phyloP scores from a whole-genome alignment of 2,329 filamentous ascomycete genomes.

The Xylogone sp. region DNA sequence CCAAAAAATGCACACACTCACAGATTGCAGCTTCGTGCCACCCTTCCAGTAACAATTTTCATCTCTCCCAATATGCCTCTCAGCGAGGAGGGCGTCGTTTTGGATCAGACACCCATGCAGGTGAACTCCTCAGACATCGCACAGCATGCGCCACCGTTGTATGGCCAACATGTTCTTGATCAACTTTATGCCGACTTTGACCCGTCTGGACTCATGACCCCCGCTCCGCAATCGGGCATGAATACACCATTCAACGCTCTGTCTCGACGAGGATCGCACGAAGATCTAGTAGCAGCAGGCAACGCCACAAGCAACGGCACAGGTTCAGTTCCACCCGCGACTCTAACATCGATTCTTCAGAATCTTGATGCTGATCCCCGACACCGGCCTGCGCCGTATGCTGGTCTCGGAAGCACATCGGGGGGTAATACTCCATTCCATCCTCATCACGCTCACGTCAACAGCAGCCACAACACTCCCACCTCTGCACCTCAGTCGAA shows the following conservation, averaged over 20 bases:
- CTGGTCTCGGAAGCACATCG: slow-evolving; percentile 23
- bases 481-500: slow-evolving; percentile 23
- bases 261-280: slow-evolving; percentile 72
- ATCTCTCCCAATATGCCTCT: slow-evolving; percentile 92
- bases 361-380: slow-evolving; percentile 57
- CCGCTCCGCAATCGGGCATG: slow-evolving; percentile 65
- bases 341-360: slow-evolving; percentile 64
- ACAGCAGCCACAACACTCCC: background rate
- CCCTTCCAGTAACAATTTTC: slow-evolving; percentile 86
- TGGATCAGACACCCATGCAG: slow-evolving; percentile 53
- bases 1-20: slow-evolving; percentile 10
- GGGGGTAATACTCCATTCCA: slow-evolving; percentile 28
- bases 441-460: slow-evolving; percentile 11
- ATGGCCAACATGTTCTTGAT: slow-evolving; percentile 86
- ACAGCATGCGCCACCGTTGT: slow-evolving; percentile 79
- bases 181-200: slow-evolving; percentile 88
- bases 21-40: slow-evolving; percentile 67
- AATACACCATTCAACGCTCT: slow-evolving; percentile 74
- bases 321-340: slow-evolving; percentile 44
- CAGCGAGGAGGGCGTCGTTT: slow-evolving; percentile 79
- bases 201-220: slow-evolving; percentile 74
- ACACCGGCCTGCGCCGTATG: slow-evolving; percentile 24
- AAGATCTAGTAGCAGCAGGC: slow-evolving; percentile 68
- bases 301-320: slow-evolving; percentile 38
- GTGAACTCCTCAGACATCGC: slow-evolving; percentile 47